phyloP scores from a whole-genome alignment of 202 grass and related monocot genomes.

The Elaeis oleifera region DNA sequence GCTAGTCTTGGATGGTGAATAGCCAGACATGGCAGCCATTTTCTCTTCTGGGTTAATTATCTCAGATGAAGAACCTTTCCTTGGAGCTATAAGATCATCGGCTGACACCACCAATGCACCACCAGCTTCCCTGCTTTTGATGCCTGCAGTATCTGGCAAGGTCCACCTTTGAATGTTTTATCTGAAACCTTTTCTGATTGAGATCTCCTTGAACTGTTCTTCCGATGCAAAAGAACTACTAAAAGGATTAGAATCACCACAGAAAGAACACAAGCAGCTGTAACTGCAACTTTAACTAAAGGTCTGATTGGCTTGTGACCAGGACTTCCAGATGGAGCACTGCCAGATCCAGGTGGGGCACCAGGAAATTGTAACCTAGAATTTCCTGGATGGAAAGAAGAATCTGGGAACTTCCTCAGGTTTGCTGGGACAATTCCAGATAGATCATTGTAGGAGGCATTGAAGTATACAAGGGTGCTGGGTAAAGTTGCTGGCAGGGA shows the following conservation, averaged over 20 bases:
- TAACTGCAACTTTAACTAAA: slow-evolving; percentile 50
- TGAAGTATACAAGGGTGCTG: slow-evolving; percentile 56
- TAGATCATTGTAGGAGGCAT: slow-evolving; percentile 85
- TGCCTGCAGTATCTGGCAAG: slow-evolving; percentile 29
- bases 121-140: slow-evolving; percentile 44
- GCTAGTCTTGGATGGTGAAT: slow-evolving; percentile 84
- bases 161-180: slow-evolving; percentile 41
- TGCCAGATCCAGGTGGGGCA: slow-evolving; percentile 42
- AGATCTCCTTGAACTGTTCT: slow-evolving; percentile 43
- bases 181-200: slow-evolving; percentile 75
- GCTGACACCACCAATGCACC: slow-evolving; percentile 60
- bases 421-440: slow-evolving; percentile 86
- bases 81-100: slow-evolving; percentile 61
- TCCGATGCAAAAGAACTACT: slow-evolving; percentile 44
- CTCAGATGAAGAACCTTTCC: slow-evolving; percentile 76
- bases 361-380: slow-evolving; percentile 64
- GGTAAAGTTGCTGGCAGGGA: slow-evolving; percentile 59
- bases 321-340: slow-evolving; percentile 31
- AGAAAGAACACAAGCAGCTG: slow-evolving; percentile 53
- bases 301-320: slow-evolving; percentile 39
- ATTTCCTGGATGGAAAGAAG: slow-evolving; percentile 99
- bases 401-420: slow-evolving; percentile 88
- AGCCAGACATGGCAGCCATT: slow-evolving; percentile 38
- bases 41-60: slow-evolving; percentile 69
- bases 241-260: slow-evolving; percentile 65